Base-by-base conservation (phyloP, 495 filamentous ascomycete genomes). In the Aspergillus sparsus region DNA sequence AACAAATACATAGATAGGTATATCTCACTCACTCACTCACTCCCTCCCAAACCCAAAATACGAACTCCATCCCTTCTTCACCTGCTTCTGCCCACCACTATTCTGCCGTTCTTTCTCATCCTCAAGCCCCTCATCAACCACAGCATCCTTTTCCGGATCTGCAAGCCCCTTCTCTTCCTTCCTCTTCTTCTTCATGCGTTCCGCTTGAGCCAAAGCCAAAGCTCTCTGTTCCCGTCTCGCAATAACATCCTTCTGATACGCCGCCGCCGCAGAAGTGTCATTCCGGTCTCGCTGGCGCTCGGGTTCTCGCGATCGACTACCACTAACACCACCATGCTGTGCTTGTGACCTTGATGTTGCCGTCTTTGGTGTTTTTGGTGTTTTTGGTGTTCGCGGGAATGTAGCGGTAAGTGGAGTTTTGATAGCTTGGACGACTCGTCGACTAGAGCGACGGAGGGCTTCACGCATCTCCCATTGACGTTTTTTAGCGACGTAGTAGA, bases 401-500 rank as follows among this genome's bases (percentile, higher is more conserved):
- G 62, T 47, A 18, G 68, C 53, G 2, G 68, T 69, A 7, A 69
- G 44, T 16, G 68, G 68, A 2, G 68, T 67, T 52, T 64, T 69
- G 53, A 71, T 56, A 37, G 68, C 64, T 27, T 66, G 55, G n/a
- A 72, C 74, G 46, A 82, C 65, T 45, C 77, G 79, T 49, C 73
- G 68, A 8, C 77, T 76, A 31, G 74, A 76, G 37, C 76, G 76
- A 13, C 71, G 68, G 58, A 84, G 63, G 18, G 67, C 69, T 45
- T 76, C 75, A 41, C 80, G 78, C 64, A 83, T 71, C 46, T 76
- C 72, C 80, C 80, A 82, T 69, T 82, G 80, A 6, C 76, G 74
- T 52, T 77, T 79, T 58, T 84, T 83, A 32, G 81, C 81, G 13
- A 82, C 55, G 63, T 76, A 74, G 66, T 77, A 84, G 58, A 84